Percentiles rank a stretch among this genome's conserved stretches.
Conservation (phyloP, 305 asterid species). For the Solanum hybrid region DNA sequence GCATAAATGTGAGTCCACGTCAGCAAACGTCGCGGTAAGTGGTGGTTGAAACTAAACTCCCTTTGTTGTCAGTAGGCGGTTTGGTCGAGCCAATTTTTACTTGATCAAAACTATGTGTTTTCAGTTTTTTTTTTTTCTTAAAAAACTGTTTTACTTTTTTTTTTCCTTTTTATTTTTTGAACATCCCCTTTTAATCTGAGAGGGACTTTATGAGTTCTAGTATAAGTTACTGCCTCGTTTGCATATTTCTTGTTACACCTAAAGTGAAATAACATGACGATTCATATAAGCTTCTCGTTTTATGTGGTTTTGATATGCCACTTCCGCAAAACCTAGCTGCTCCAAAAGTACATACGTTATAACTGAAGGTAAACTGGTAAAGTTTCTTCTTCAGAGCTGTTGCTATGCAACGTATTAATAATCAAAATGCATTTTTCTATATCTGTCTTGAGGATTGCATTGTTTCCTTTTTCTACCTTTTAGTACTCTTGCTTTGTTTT, state of each 20-base stretch:
- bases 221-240: too few relatives aligned
- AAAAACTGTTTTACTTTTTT: too few relatives aligned
- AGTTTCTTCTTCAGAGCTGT: neutral
- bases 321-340: neutral
- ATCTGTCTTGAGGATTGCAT: neutral
- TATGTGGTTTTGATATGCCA: neutral
- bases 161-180: too few relatives aligned
- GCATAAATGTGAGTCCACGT: too few relatives aligned
- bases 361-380: neutral
- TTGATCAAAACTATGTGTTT: too few relatives aligned
- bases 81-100: too few relatives aligned
- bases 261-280: neutral
- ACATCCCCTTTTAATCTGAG: too few relatives aligned
- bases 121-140: too few relatives aligned
- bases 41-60: too few relatives aligned
- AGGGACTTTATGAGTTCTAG: too few relatives aligned
- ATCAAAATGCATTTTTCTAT: neutral
- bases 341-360: neutral
- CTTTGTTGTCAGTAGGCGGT: too few relatives aligned
- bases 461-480: neutral
- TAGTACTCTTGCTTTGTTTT: neutral
- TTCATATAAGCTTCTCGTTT: neutral
- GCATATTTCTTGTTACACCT: neutral
- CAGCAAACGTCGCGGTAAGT: too few relatives aligned
- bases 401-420: neutral